These are phyloP conservation scores for Candida oleophila DNA, from an alignment of 805 yeast genomes.

Conservation along the genomic window DNA sequence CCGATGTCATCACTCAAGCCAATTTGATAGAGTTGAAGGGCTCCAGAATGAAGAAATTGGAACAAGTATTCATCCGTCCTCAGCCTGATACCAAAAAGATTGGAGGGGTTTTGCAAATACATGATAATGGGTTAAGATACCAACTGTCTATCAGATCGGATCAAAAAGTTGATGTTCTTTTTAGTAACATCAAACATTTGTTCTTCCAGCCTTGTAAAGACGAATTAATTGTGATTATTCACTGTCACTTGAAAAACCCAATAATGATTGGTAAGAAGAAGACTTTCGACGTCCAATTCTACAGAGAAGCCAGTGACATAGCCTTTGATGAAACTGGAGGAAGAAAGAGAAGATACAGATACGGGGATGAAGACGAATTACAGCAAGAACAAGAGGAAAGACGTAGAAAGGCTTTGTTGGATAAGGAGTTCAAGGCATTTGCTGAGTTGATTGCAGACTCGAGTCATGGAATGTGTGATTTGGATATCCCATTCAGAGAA, in stretches of 20 bases:
- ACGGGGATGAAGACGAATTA: constrained; percentile 97
- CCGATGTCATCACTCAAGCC: constrained; percentile 93
- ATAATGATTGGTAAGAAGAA: constrained; percentile 94
- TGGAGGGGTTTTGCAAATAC: constrained; percentile 87
- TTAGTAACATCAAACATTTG: constrained; percentile 86
- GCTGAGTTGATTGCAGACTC: constrained; percentile 91
- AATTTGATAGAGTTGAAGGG: constrained; percentile 77
- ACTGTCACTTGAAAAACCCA: constrained; percentile 88
- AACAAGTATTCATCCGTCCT: constrained; percentile 88
- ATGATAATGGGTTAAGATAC: constrained; percentile 93
- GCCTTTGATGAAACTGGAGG: constrained; percentile 97
- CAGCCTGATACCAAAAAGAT: constrained; percentile 96
- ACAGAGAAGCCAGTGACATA: constrained; percentile 94
- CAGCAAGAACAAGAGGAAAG: constrained; percentile 99
- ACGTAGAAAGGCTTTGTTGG: constrained; percentile 83
- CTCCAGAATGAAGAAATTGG: constrained; percentile 83
- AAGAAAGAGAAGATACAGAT: constrained; percentile 79
- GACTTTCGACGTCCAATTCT: constrained; percentile 92
- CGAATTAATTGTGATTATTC: constrained; percentile 88
- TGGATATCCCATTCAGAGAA: constrained; percentile 94
- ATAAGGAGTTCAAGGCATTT: constrained; percentile 86
- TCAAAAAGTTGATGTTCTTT: constrained; percentile 82
- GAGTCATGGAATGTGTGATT: constrained; percentile 76
- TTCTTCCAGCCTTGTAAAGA: constrained; percentile 96
- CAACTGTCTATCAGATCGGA: constrained; percentile 84